Conservation (phyloP, 768 basidiomycete genomes). For the Lactarius sanguifluus region DNA sequence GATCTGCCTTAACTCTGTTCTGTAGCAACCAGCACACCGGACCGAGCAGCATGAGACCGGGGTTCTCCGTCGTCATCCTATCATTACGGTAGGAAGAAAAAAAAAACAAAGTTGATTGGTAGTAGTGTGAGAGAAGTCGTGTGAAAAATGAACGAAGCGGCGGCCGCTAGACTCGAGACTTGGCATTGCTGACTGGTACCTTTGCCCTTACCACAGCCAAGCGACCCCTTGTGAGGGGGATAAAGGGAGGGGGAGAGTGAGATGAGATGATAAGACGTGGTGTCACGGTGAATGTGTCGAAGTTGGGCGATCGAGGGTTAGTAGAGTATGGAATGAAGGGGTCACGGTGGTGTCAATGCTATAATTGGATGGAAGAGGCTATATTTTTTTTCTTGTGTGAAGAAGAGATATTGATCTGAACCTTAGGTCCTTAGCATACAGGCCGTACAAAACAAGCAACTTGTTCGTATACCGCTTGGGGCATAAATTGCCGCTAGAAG, state of each 20-base stretch:
- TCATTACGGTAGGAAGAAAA: background rate
- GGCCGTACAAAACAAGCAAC: background rate
- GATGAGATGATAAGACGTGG: background rate
- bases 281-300: background rate
- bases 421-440: slow-evolving; percentile 10
- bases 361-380: background rate
- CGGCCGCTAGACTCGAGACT: background rate
- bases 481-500: slow-evolving; percentile 18
- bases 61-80: no score
- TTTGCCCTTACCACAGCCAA: background rate
- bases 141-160: background rate
- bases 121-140: background rate
- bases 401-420: background rate
- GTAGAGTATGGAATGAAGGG: background rate
- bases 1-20: background rate
- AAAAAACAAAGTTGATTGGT: background rate
- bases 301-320: background rate
- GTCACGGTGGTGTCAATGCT: background rate
- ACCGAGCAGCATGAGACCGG: background rate
- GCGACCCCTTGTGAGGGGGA: background rate
- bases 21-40: background rate
- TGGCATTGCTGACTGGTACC: background rate
- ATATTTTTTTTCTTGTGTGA: background rate
- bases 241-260: background rate
- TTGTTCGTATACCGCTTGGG: slow-evolving; percentile 15